Evolutionary conservation across 208 protist genomes (phyloP).

Genomic region (Acanthamoeba triangularis): DNA sequence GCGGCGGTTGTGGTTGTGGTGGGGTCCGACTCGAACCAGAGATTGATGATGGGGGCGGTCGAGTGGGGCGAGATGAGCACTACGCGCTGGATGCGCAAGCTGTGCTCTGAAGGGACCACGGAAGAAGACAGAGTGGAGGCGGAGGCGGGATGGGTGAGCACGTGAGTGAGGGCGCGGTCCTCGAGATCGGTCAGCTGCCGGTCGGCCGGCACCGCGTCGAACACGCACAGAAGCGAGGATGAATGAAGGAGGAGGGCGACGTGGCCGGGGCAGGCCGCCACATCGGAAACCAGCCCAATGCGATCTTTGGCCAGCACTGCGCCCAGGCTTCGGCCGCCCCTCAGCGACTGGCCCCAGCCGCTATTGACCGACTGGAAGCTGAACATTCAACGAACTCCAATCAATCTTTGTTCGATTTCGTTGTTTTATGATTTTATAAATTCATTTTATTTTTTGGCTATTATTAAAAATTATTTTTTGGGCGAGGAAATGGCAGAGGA

Average conservation of each 20-base stretch:
- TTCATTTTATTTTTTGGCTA: too few species aligned
- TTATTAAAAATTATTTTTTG: background rate
- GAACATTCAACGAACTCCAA: background rate
- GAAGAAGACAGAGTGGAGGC: background rate
- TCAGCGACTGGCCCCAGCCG: slow-evolving; percentile 9
- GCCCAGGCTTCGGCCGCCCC: background rate
- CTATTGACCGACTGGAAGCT: slow-evolving; percentile 48
- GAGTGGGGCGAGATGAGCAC: slow-evolving; percentile 56
- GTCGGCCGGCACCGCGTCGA: slow-evolving; percentile 27
- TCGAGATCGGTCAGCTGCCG: slow-evolving; percentile 39
- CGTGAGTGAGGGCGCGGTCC: slow-evolving; percentile 42
- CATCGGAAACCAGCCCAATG: slow-evolving; percentile 15
- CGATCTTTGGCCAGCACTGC: slow-evolving; percentile 17
- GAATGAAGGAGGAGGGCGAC: slow-evolving; percentile 31
- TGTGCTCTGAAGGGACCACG: background rate
- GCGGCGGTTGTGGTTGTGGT: background rate
- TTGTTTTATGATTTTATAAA: background rate
- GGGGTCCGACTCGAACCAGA: slow-evolving; percentile 38
- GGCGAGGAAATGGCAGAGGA: background rate
- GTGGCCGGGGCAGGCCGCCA: slow-evolving; percentile 30
- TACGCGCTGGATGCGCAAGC: slow-evolving; percentile 2
- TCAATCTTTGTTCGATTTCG: background rate
- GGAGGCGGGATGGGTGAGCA: background rate
- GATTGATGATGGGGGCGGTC: slow-evolving; percentile 30
- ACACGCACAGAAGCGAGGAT: slow-evolving; percentile 60